These are phyloP conservation scores for Candida silvicultrix DNA, from an alignment of 805 yeast genomes.

Conservation along the genomic window DNA sequence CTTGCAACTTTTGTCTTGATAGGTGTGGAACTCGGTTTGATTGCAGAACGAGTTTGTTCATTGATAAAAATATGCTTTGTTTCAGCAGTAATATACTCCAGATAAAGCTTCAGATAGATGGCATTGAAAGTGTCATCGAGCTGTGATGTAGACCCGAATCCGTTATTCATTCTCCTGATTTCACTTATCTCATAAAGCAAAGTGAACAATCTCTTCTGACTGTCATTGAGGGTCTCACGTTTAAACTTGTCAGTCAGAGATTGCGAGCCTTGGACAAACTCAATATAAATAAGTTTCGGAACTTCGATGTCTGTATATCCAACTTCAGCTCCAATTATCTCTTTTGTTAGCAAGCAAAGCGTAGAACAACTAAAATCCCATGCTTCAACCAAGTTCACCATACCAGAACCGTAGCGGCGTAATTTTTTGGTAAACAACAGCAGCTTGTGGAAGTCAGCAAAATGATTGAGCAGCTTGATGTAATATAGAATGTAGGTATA, in stretches of 20 bases:
- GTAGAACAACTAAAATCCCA: constrained; percentile 61
- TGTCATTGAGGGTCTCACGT: constrained; percentile 28
- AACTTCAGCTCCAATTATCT: constrained; percentile 34
- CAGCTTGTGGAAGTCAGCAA: constrained; percentile 53
- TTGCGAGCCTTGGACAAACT: constrained; percentile 35
- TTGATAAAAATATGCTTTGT: constrained; percentile 5
- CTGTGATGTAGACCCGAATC: constrained; percentile 70
- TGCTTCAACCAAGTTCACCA: constrained; percentile 55
- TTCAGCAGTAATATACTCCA: constrained; percentile 3
- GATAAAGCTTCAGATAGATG: constrained; percentile 46
- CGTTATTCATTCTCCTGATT: constrained; percentile 67
- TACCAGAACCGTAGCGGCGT: constrained; percentile 71
- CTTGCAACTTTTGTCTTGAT: constrained; percentile 40
- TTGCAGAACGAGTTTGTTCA: neutral
- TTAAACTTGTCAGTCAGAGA: constrained; percentile 20
- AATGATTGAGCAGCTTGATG: constrained; percentile 45
- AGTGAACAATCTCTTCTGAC: constrained; percentile 33
- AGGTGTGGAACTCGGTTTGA: constrained; percentile 8
- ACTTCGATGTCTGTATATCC: constrained; percentile 48
- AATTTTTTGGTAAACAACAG: constrained; percentile 61
- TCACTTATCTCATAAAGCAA: constrained; percentile 48
- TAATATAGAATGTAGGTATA: constrained; percentile 61
- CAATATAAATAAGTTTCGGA: constrained; percentile 35
- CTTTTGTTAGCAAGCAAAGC: constrained; percentile 46
- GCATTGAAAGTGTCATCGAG: constrained; percentile 70